Base-by-base conservation (phyloP, 495 filamentous ascomycete species). In the Penicillium waksmanii region DNA sequence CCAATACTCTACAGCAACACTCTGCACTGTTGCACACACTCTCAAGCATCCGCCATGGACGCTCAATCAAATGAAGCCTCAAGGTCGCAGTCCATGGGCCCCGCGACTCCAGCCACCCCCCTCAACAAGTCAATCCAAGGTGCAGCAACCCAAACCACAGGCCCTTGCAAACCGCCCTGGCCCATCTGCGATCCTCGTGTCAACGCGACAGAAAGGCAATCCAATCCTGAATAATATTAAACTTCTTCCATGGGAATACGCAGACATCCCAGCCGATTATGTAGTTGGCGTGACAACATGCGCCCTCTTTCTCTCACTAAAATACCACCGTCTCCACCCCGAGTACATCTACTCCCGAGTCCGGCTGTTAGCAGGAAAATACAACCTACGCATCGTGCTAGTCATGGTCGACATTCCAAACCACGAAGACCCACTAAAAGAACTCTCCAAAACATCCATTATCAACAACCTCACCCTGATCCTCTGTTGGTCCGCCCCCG, bases 301-400 rank as follows among this genome's bases (percentile, higher is more conserved):
- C 62, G 93, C 90, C 1, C 80, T 99, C 7, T 99, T 98, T 66
- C 81, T 98, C 50, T 93, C 89, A 25, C 82, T 99, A 34, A 99
- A 99, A 73, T 99, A 99, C 73, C 95, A 98, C 73, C 92, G 95
- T 11, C 77, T 97, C 48, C 96, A 99, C 72, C 95, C 95, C 2
- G 95, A 98, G 74, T 99, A 99, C 77, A 90, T 99, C 68, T 97
- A 97, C 80, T 90, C 87, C 21, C 91, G 95, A 56, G 91, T 99
- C 60, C 85, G 87, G 47, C 83, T 83, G 35, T 77, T 99, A 9
- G 87, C 86, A 21, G 87, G 87, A 17, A 91, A 90, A 69, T 97
- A 93, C 77, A 86, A 86, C 59, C 80, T 98, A 15, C 89, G 95
- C 9, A 80, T 98, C 25, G 73, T 98, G 3, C 81, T 98, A 25